Conservation (phyloP, 2,329 filamentous ascomycete genomes). For the Colletotrichum godetiae region DNA sequence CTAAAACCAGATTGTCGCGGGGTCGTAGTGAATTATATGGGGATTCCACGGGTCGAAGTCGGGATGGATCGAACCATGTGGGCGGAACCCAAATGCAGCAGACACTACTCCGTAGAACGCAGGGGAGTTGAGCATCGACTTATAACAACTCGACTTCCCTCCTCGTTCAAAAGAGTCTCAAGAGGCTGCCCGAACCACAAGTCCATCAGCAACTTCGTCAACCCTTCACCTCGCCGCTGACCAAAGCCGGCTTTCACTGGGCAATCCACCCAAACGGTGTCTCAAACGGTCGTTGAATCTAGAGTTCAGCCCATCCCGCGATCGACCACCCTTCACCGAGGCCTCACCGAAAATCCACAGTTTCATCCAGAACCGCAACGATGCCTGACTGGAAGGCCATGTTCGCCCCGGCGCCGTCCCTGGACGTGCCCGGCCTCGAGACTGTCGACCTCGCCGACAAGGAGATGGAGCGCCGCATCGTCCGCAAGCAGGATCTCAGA, state of each 20-base stretch:
- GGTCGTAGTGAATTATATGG: constrained; percentile 13
- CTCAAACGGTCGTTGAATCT: background rate
- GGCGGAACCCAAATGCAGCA: constrained; percentile 10
- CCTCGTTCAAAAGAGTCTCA: background rate
- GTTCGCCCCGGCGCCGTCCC: constrained; percentile 40
- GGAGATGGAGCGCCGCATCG: constrained; percentile 47
- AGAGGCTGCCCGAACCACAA: background rate
- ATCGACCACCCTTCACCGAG: background rate
- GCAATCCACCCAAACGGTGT: background rate
- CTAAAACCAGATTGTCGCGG: constrained; percentile 31
- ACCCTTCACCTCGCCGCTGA: background rate
- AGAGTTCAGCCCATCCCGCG: background rate
- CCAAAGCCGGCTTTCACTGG: background rate
- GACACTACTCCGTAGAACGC: no score
- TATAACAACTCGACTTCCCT: constrained; percentile 11
- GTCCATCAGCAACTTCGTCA: background rate
- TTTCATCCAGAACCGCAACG: background rate
- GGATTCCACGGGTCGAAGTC: constrained; percentile 15
- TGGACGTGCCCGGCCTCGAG: constrained; percentile 47
- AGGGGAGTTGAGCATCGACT: background rate
- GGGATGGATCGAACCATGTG: constrained; percentile 28
- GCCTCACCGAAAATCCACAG: constrained; percentile 9
- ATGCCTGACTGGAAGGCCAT: constrained; percentile 37
- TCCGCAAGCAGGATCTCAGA: constrained; percentile 46
- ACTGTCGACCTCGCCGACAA: constrained; percentile 48